A percentile compares a stretch with the other conserved stretches of the same genome.
These are phyloP conservation scores for Lindgomyces ingoldianus DNA, from an alignment of 495 filamentous ascomycete genomes.

Conservation along the genomic window DNA sequence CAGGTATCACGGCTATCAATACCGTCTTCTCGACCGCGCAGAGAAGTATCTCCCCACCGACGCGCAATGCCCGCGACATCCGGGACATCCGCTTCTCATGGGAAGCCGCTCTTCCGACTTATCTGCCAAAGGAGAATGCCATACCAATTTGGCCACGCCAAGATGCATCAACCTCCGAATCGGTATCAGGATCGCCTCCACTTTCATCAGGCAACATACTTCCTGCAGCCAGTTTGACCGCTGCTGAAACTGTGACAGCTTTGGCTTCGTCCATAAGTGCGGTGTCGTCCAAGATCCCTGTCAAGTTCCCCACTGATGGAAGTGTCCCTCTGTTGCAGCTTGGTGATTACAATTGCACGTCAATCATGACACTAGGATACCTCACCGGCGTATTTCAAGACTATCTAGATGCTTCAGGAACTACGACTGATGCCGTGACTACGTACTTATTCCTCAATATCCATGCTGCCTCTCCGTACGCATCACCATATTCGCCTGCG, in stretches of 20 bases:
- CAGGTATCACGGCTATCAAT: not conserved
- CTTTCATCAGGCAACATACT: not conserved
- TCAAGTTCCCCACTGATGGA: not conserved
- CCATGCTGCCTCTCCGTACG: constrained; percentile 55
- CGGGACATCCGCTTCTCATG: not conserved
- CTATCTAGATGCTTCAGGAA: constrained; percentile 53
- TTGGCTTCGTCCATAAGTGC: not conserved
- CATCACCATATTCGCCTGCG: constrained; percentile 41
- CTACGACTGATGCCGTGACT: constrained; percentile 50
- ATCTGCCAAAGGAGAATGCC: not conserved
- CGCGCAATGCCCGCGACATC: not conserved
- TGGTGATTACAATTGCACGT: constrained; percentile 60
- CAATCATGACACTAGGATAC: constrained; percentile 50
- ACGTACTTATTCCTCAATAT: constrained; percentile 59
- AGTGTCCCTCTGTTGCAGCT: constrained; percentile 51
- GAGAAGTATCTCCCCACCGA: not conserved
- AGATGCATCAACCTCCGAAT: not conserved
- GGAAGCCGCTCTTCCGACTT: not conserved
- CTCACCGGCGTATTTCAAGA: constrained; percentile 52
- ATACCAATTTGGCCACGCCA: not conserved
- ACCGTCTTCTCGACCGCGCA: not conserved
- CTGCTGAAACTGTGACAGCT: not conserved
- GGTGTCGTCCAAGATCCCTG: constrained; percentile 10
- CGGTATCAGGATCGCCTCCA: not conserved
- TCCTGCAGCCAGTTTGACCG: too few species aligned